phyloP scores from a whole-genome alignment of 257 asterid genomes.

The Solanum commersonii region DNA sequence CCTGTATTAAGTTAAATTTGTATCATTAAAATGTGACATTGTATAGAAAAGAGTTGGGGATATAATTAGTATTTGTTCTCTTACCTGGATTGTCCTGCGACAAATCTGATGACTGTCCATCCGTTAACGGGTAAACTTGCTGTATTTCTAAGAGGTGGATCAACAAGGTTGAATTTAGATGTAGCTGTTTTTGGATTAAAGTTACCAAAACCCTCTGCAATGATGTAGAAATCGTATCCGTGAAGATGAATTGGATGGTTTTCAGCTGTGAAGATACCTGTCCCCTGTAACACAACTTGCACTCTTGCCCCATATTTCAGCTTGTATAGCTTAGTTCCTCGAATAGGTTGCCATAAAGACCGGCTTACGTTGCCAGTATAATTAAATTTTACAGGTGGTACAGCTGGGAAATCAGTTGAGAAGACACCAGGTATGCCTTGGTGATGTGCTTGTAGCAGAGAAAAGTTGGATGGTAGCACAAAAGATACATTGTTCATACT shows the following conservation, averaged over 20 bases:
- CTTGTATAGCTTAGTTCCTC: slow-evolving; percentile 52
- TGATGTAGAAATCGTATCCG: slow-evolving; percentile 74
- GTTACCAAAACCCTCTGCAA: slow-evolving; percentile 83
- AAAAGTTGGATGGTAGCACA: slow-evolving; percentile 60
- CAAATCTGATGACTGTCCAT: slow-evolving; percentile 82
- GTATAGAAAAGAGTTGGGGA: background rate
- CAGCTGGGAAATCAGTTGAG: slow-evolving; percentile 62
- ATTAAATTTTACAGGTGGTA: slow-evolving; percentile 51
- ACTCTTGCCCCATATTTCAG: slow-evolving; percentile 68
- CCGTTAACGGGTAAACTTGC: slow-evolving; percentile 76
- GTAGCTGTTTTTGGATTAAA: slow-evolving; percentile 50
- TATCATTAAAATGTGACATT: background rate
- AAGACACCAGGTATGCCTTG: slow-evolving; percentile 69
- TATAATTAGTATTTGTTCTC: background rate
- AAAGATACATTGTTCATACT: slow-evolving; percentile 91
- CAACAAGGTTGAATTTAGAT: slow-evolving; percentile 53
- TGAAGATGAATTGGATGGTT: slow-evolving; percentile 89
- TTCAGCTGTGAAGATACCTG: slow-evolving; percentile 64
- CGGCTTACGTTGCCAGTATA: slow-evolving; percentile 82
- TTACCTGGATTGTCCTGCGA: slow-evolving; percentile 90
- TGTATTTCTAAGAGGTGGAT: slow-evolving; percentile 79
- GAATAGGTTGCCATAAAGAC: slow-evolving; percentile 59
- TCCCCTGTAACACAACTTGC: slow-evolving; percentile 77
- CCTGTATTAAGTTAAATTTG: slow-evolving; percentile 27
- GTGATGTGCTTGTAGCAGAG: slow-evolving; percentile 67